These are phyloP conservation scores for Akanthomyces lecanii DNA, from an alignment of 2,329 filamentous ascomycete species.

Conservation along the genomic window DNA sequence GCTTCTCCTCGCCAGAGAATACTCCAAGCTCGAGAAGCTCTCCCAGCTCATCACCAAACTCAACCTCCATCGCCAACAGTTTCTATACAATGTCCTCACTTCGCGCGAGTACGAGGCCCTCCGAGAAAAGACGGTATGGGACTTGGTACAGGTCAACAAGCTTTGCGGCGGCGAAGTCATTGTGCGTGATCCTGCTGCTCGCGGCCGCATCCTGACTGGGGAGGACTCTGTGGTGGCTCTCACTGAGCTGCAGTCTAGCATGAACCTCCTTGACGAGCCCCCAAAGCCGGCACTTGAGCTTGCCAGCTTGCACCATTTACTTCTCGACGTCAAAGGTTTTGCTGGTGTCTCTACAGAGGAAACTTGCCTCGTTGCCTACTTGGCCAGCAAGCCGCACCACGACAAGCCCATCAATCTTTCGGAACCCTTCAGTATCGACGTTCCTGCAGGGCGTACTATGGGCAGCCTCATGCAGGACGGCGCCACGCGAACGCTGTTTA, in stretches of 20 bases:
- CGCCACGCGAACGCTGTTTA: slow-evolving; percentile 79
- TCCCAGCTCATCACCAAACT: slow-evolving; percentile 76
- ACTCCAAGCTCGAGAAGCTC: slow-evolving; percentile 74
- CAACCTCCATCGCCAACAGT: slow-evolving; percentile 79
- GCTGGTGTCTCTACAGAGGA: slow-evolving; percentile 71
- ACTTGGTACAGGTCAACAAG: slow-evolving; percentile 90
- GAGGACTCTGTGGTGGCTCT: slow-evolving; percentile 92
- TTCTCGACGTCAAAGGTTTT: slow-evolving; percentile 81
- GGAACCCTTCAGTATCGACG: slow-evolving; percentile 75
- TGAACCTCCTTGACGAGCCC: slow-evolving; percentile 87
- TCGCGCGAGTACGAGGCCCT: slow-evolving; percentile 74
- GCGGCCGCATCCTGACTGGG: slow-evolving; percentile 81
- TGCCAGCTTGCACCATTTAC: slow-evolving; percentile 70
- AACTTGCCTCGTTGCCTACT: slow-evolving; percentile 70
- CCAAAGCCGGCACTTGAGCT: slow-evolving; percentile 65
- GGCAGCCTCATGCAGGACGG: slow-evolving; percentile 59
- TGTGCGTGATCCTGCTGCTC: slow-evolving; percentile 79
- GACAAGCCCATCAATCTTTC: slow-evolving; percentile 65
- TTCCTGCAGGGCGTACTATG: slow-evolving; percentile 70
- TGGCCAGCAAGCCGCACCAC: slow-evolving; percentile 67
- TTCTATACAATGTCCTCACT: slow-evolving; percentile 91
- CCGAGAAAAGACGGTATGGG: slow-evolving; percentile 91
- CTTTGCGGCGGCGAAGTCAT: slow-evolving; percentile 91
- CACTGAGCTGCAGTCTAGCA: slow-evolving; percentile 86
- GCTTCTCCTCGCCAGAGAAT: slow-evolving; percentile 77